Evolutionary conservation across 257 asterid species (phyloP).

Genomic region (Eucommia ulmoides): DNA sequence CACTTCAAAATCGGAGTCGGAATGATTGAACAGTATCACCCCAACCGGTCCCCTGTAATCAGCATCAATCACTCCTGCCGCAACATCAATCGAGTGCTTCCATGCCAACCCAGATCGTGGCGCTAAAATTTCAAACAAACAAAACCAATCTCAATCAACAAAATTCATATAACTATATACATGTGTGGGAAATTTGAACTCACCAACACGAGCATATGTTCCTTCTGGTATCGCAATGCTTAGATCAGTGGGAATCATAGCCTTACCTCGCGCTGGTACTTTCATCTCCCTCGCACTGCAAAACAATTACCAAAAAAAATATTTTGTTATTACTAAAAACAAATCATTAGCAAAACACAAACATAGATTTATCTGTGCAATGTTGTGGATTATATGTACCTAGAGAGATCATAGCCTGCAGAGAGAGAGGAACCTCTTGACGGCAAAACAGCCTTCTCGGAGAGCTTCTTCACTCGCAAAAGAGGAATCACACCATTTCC

Average conservation of each 20-base stretch:
- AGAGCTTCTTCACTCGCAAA: constrained; percentile 30
- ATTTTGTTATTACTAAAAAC: no score
- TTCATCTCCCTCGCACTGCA: constrained; percentile 45
- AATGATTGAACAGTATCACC: constrained; percentile 32
- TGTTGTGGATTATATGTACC: no score
- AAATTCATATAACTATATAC: no score
- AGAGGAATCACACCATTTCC: constrained; percentile 10
- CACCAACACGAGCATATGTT: constrained; percentile 84
- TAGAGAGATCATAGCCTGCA: constrained; percentile 40
- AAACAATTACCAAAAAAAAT: neutral
- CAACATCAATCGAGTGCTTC: constrained; percentile 81
- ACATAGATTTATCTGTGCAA: no score
- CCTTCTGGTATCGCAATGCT: constrained; percentile 71
- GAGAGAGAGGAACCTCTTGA: constrained; percentile 24
- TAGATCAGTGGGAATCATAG: constrained; percentile 70
- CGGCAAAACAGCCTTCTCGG: constrained; percentile 28
- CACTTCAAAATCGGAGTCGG: constrained; percentile 29
- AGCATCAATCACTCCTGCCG: constrained; percentile 93
- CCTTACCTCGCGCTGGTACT: constrained; percentile 76
- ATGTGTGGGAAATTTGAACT: no score
- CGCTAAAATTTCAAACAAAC: no score
- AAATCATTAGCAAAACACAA: no score
- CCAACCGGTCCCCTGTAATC: constrained; percentile 46
- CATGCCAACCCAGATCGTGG: constrained; percentile 77
- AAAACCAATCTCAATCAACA: no score